Conservation (phyloP, 768 basidiomycete genomes). For the Rhodocollybia butyracea region DNA sequence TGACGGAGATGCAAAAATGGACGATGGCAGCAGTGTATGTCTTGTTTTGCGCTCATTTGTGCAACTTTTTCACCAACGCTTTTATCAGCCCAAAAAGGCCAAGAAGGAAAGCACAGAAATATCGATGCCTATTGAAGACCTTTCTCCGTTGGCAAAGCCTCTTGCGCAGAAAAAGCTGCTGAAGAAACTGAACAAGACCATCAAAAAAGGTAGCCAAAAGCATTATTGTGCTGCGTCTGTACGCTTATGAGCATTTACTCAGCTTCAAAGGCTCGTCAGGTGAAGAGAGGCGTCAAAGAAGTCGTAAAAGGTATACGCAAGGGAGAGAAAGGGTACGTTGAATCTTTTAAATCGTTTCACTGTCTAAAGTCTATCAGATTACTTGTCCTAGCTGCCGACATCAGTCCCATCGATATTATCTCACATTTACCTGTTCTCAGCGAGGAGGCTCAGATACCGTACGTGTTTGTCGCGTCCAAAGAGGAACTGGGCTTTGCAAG, state of each 20-base stretch:
- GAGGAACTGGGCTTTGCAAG: conserved; percentile 96
- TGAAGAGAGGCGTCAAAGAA: conserved; percentile 98
- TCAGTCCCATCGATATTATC: conserved; percentile 97
- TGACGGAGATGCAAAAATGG: conserved; percentile 49
- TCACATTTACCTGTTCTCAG: conserved; percentile 93
- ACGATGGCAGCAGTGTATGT: conserved; percentile 32
- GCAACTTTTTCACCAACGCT: too few species aligned
- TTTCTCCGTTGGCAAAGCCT: conserved; percentile 93
- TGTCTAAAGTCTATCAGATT: conserved; percentile 43
- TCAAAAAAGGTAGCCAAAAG: conserved; percentile 71
- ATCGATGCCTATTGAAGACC: conserved; percentile 68
- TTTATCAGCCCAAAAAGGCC: conserved; percentile 50
- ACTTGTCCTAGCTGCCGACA: conserved; percentile 92
- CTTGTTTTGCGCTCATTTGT: too few species aligned
- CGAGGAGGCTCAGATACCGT: conserved; percentile 91
- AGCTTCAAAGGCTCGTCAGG: conserved; percentile 94
- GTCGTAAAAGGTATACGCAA: conserved; percentile 97
- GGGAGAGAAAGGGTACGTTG: conserved; percentile 88
- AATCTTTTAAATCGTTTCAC: background rate
- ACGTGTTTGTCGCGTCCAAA: conserved; percentile 86
- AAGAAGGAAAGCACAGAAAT: conserved; percentile 68
- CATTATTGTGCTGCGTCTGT: background rate
- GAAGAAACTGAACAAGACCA: conserved; percentile 92
- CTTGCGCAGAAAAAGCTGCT: conserved; percentile 90
- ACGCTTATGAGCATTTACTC: conserved; percentile 7